A percentile compares a stretch with the other conserved stretches of the same genome.
phyloP scores from a whole-genome alignment of 1,139 yeast species.

The Spathaspora sp. region DNA sequence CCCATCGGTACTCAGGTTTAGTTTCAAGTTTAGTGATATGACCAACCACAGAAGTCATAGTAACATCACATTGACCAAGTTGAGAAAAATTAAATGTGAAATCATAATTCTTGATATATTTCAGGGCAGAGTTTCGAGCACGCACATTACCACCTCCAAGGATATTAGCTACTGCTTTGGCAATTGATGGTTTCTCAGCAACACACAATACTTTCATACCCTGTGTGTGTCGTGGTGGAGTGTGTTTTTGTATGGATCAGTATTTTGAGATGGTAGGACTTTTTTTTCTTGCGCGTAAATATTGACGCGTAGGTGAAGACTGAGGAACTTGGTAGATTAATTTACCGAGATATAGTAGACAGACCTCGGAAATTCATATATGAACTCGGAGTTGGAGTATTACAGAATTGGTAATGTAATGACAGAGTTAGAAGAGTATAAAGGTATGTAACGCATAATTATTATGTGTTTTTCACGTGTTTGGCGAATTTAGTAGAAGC shows the following conservation, averaged over 20 bases:
- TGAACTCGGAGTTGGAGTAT: too few species aligned
- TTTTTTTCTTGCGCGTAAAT: background rate
- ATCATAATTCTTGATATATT: slow-evolving; percentile 79
- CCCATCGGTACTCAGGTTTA: slow-evolving; percentile 67
- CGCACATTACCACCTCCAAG: slow-evolving; percentile 69
- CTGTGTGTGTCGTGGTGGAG: too few species aligned
- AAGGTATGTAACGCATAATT: too few species aligned
- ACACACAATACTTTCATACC: slow-evolving; percentile 81
- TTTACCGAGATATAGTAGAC: too few species aligned
- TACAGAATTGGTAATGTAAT: too few species aligned
- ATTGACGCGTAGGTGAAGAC: too few species aligned
- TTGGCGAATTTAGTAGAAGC: too few species aligned
- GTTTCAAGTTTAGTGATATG: slow-evolving; percentile 73
- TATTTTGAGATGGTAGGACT: background rate
- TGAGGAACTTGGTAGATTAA: too few species aligned
- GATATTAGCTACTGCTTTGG: slow-evolving; percentile 76
- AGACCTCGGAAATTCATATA: too few species aligned
- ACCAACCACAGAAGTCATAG: slow-evolving; percentile 91
- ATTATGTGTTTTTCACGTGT: too few species aligned
- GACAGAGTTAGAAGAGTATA: too few species aligned
- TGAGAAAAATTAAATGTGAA: slow-evolving; percentile 63
- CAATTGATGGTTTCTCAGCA: slow-evolving; percentile 96
- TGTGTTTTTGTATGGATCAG: background rate
- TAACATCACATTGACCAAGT: slow-evolving; percentile 69
- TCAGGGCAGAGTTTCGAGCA: slow-evolving; percentile 51